These are phyloP conservation scores for Aspergillus clavatus DNA, from an alignment of 2,329 filamentous ascomycete species.

Conservation along the genomic window DNA sequence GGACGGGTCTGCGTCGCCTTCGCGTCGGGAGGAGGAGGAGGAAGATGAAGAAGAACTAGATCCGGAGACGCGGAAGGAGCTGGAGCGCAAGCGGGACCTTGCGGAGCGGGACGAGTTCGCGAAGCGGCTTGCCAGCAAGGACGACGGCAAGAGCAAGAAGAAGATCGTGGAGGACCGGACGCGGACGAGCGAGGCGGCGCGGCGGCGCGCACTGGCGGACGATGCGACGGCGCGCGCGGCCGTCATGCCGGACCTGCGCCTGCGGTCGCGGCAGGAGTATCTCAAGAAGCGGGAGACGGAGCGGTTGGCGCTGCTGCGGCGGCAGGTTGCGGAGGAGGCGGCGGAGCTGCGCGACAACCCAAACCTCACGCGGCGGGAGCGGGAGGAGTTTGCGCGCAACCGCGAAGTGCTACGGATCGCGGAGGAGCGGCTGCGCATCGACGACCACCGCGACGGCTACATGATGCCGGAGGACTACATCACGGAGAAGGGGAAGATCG, in stretches of 20 bases:
- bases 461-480: constrained; percentile 92
- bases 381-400: constrained; percentile 83
- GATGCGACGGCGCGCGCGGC: constrained; percentile 63
- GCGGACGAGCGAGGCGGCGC: constrained; percentile 54
- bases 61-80: constrained; percentile 55
- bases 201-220: constrained; percentile 60
- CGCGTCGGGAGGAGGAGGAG: constrained; percentile 34
- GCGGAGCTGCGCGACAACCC: constrained; percentile 74
- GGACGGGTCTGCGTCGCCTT: constrained; percentile 41
- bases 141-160: constrained; percentile 66
- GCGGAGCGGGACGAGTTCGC: constrained; percentile 75
- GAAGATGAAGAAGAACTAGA: constrained; percentile 49
- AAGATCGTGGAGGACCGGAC: constrained; percentile 60
- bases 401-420: constrained; percentile 74
- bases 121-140: constrained; percentile 67
- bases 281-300: constrained; percentile 88
- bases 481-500: constrained; percentile 85
- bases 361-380: constrained; percentile 70
- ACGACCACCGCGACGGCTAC: constrained; percentile 90
- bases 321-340: constrained; percentile 85
- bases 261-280: constrained; percentile 86
- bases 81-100: constrained; percentile 60
- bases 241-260: constrained; percentile 73
- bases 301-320: constrained; percentile 75
- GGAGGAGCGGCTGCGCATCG: constrained; percentile 79